A percentile compares a stretch with the other conserved stretches of the same genome.
Conservation (phyloP, 2,329 filamentous ascomycete genomes). For the Ophiocordyceps polyrhachis-furcata region DNA sequence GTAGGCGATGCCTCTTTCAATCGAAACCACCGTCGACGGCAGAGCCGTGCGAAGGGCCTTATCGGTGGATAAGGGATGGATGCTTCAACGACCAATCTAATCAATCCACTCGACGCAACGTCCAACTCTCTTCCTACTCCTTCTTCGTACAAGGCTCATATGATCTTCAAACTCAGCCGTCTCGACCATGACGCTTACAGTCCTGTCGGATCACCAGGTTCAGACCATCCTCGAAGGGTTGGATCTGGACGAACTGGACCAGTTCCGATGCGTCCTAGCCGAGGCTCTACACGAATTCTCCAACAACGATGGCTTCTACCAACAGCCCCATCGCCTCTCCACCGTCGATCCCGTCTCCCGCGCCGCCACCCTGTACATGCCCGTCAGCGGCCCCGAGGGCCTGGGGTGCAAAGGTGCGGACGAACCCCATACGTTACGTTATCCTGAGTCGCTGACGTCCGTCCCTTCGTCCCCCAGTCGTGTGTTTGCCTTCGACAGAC, state of each 20-base stretch:
- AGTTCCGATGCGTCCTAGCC: slow-evolving; percentile 28
- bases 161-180: not conserved
- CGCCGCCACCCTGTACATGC: slow-evolving; percentile 55
- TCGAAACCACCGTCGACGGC: too few species aligned
- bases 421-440: not conserved
- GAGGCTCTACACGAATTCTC: slow-evolving; percentile 43
- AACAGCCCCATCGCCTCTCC: slow-evolving; percentile 35
- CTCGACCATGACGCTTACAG: slow-evolving; percentile 31
- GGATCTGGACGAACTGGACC: slow-evolving; percentile 30
- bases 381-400: slow-evolving; percentile 41
- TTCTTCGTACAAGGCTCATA: not conserved
- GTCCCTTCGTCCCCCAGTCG: slow-evolving; percentile 23
- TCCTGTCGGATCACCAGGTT: slow-evolving; percentile 40
- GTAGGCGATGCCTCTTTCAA: too few species aligned
- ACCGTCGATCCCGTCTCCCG: slow-evolving; percentile 28
- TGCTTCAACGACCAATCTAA: not conserved
- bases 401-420: slow-evolving; percentile 47
- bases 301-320: slow-evolving; percentile 28
- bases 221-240: slow-evolving; percentile 33
- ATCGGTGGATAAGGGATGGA: too few species aligned
- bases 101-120: not conserved
- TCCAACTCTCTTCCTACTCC: not conserved
- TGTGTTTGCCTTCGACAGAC: slow-evolving; percentile 36
- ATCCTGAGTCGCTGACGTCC: not conserved
- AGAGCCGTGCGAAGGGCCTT: too few species aligned